Evolutionary conservation across 305 asterid species (phyloP).

Genomic region (Rubia tinctorum): DNA sequence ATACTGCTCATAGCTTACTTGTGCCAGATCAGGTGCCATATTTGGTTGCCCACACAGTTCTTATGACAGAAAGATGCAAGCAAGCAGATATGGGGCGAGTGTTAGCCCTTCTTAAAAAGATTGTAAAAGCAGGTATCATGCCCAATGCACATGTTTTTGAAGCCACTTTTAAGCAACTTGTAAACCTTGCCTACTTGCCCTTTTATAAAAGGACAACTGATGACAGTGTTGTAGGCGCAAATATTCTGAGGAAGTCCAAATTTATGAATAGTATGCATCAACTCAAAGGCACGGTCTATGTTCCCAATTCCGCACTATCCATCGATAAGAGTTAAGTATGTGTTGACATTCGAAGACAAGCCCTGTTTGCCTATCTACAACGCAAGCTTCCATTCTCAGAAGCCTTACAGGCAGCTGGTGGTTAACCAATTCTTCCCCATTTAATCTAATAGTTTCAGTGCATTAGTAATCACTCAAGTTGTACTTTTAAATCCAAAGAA

Average conservation of each 20-base stretch:
- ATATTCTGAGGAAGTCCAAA: conserved; percentile 49
- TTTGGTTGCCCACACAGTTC: conserved; percentile 74
- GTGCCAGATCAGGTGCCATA: too few relatives aligned
- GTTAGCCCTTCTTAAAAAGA: conserved; percentile 53
- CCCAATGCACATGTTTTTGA: conserved; percentile 57
- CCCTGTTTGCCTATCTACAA: conserved; percentile 41
- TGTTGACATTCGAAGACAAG: conserved; percentile 61
- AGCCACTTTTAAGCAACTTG: conserved; percentile 42
- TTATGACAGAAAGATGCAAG: conserved; percentile 69
- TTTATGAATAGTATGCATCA: conserved; percentile 49
- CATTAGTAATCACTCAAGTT: too few relatives aligned
- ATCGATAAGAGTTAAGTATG: conserved; percentile 67
- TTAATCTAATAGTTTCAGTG: too few relatives aligned
- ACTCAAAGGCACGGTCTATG: conserved; percentile 50
- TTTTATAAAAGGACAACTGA: conserved; percentile 61
- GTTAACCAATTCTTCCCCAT: too few relatives aligned
- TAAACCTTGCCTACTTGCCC: conserved; percentile 65
- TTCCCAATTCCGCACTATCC: conserved; percentile 78
- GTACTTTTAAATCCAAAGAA: too few relatives aligned
- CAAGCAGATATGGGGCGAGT: conserved; percentile 52
- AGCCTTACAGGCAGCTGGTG: too few relatives aligned
- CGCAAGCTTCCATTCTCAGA: too few relatives aligned
- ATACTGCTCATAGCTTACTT: too few relatives aligned
- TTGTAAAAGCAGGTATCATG: conserved; percentile 55
- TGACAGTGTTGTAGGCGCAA: conserved; percentile 55